Evolutionary conservation across 169 alveolate species (phyloP).

Genomic region (Plasmodium yoelii): DNA sequence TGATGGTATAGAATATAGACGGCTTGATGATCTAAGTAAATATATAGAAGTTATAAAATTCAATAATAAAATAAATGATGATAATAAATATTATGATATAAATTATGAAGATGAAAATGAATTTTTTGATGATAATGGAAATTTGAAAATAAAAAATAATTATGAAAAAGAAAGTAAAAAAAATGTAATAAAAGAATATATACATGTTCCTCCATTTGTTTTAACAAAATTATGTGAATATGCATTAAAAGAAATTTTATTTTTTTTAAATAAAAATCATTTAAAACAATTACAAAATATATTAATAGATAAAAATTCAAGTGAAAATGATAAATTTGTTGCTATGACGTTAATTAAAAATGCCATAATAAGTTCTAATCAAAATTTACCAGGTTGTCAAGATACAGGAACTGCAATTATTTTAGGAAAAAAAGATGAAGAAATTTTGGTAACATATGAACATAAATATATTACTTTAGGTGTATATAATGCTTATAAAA

Average conservation of each 20-base stretch:
- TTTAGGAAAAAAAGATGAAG: slow-evolving; percentile 87
- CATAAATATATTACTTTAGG: slow-evolving; percentile 87
- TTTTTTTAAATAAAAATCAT: slow-evolving; percentile 83
- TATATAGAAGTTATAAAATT: slow-evolving; percentile 49
- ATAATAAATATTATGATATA: slow-evolving; percentile 42
- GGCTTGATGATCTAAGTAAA: slow-evolving; percentile 61
- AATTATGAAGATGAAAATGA: slow-evolving; percentile 29
- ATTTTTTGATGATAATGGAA: slow-evolving; percentile 52
- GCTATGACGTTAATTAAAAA: slow-evolving; percentile 88
- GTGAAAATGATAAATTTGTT: slow-evolving; percentile 87
- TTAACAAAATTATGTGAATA: slow-evolving; percentile 79
- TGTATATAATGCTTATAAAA: slow-evolving; percentile 88
- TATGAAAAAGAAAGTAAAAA: slow-evolving; percentile 10
- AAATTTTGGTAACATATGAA: slow-evolving; percentile 77
- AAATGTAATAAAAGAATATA: slow-evolving; percentile 28
- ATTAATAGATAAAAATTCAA: slow-evolving; percentile 84
- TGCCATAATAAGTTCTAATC: slow-evolving; percentile 86
- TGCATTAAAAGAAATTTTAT: slow-evolving; percentile 84
- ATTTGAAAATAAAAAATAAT: slow-evolving; percentile 27
- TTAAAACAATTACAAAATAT: slow-evolving; percentile 81
- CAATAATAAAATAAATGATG: slow-evolving; percentile 1
- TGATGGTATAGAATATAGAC: slow-evolving; percentile 42
- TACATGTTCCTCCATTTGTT: slow-evolving; percentile 79
- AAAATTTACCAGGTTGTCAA: slow-evolving; percentile 91
- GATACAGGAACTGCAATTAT: slow-evolving; percentile 93